Conservation (phyloP, 441 rosid species). For the Pelargonium australe region DNA sequence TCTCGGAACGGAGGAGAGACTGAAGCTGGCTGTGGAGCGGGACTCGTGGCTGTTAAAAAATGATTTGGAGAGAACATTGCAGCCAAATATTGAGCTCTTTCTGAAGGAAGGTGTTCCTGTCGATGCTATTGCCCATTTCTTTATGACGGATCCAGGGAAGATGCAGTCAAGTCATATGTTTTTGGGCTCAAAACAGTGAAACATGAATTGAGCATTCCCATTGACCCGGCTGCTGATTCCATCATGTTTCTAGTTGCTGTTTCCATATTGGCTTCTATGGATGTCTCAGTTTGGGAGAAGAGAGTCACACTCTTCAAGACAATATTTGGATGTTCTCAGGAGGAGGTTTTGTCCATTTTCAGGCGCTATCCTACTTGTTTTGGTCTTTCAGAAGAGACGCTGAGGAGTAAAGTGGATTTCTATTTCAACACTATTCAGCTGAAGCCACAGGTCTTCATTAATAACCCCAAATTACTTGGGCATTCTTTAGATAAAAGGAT, state of each 20-base stretch:
- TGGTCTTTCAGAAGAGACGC: not conserved
- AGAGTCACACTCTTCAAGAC: not conserved
- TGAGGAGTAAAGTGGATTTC: not conserved
- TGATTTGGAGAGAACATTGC: not conserved
- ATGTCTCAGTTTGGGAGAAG: no score
- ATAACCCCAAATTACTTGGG: no score
- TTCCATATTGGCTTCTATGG: not conserved
- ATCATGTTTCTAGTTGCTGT: not conserved
- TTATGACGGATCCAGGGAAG: not conserved
- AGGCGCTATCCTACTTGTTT: not conserved
- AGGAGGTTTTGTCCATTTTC: not conserved
- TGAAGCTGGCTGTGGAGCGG: not conserved
- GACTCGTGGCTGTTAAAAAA: not conserved
- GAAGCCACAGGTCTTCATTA: no score
- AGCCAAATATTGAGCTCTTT: not conserved
- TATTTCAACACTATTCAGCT: not conserved
- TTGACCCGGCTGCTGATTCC: not conserved
- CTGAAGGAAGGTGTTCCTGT: not conserved
- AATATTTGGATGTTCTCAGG: not conserved
- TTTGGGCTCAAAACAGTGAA: not conserved
- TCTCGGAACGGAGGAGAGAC: slow-evolving; percentile 1
- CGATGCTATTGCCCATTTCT: not conserved
- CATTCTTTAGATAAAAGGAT: no score
- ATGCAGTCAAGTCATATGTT: not conserved
- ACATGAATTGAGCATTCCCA: not conserved